phyloP scores from a whole-genome alignment of 164 flowering plant genomes.

The Sextonia rubra region DNA sequence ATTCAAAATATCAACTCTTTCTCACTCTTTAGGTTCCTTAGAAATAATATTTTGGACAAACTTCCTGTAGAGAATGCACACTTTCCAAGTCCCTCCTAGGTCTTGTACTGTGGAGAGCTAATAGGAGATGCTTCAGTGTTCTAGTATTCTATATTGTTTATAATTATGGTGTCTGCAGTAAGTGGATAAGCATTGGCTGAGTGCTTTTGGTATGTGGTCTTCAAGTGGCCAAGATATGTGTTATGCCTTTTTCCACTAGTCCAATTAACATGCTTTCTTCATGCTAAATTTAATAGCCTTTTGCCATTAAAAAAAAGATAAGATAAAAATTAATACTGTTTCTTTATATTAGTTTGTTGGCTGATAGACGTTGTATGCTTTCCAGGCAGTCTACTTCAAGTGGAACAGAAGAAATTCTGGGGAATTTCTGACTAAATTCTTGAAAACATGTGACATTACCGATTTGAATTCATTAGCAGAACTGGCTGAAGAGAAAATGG shows the following conservation, averaged over 20 bases:
- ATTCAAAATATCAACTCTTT: not conserved
- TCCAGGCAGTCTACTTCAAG: conserved; percentile 86
- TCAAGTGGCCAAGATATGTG: not conserved
- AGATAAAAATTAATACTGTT: no score
- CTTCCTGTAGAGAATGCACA: no score
- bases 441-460: conserved; percentile 27
- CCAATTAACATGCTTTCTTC: not conserved
- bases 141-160: no score
- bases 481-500: conserved; percentile 44
- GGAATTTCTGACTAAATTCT: conserved; percentile 26
- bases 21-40: not conserved
- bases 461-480: conserved; percentile 30
- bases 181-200: not conserved
- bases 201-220: not conserved
- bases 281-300: not conserved
- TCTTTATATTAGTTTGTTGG: not conserved
- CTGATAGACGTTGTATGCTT: conserved; percentile 16
- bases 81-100: not conserved
- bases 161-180: not conserved
- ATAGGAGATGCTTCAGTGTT: not conserved
- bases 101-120: not conserved
- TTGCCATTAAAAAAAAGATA: no score
- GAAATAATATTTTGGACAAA: not conserved
- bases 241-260: not conserved
- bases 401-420: conserved; percentile 28